These are phyloP conservation scores for Alternaria sp. DNA, from an alignment of 2,329 filamentous ascomycete species.

Conservation along the genomic window DNA sequence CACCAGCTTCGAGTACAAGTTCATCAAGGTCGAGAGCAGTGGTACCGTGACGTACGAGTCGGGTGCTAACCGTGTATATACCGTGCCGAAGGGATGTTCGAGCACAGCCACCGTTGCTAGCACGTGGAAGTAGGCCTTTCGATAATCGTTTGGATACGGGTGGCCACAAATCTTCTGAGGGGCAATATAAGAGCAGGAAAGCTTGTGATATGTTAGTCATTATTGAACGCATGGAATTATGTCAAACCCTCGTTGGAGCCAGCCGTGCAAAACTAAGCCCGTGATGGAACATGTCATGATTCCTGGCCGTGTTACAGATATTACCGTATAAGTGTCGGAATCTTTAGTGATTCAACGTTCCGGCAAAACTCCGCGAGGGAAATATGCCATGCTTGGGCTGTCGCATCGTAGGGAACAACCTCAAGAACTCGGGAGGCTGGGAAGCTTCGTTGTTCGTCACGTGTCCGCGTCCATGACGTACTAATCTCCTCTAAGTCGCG, in stretches of 20 bases:
- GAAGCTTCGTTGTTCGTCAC: neutral
- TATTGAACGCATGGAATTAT: neutral
- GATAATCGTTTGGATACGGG: too few species aligned
- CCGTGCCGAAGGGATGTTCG: constrained; percentile 36
- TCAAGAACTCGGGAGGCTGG: neutral
- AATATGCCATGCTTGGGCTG: neutral
- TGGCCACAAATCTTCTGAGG: neutral
- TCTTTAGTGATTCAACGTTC: neutral
- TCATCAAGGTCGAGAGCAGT: constrained; percentile 57
- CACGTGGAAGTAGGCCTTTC: constrained; percentile 32
- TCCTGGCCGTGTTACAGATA: too few species aligned
- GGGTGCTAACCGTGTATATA: constrained; percentile 52
- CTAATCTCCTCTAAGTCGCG: neutral
- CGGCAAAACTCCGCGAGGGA: neutral
- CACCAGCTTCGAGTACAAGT: constrained; percentile 56
- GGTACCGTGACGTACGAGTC: constrained; percentile 57
- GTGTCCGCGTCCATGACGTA: neutral
- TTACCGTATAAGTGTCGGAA: neutral
- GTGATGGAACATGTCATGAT: neutral
- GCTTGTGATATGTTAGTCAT: neutral
- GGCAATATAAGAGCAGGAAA: neutral
- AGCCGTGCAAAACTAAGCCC: neutral
- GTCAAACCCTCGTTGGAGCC: neutral
- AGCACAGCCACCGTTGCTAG: constrained; percentile 26
- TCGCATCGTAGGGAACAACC: neutral